phyloP scores from a whole-genome alignment of 768 basidiomycete genomes.

The Macrolepiota fuliginosa region DNA sequence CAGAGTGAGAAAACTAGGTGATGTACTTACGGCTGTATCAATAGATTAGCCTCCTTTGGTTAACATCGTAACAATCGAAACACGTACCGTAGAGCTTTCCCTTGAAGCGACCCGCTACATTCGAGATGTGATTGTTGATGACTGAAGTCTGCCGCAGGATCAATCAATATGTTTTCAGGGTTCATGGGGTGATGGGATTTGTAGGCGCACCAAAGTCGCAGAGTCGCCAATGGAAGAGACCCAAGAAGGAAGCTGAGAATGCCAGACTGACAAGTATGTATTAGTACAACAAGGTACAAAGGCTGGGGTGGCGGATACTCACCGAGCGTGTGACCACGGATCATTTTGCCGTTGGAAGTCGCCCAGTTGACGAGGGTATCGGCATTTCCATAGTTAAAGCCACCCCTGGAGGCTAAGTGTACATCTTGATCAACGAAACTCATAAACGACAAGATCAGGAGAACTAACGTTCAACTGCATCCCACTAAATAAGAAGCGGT shows the following conservation, averaged over 20 bases:
- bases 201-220: conserved; percentile 29
- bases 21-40: not conserved
- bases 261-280: conserved; percentile 18
- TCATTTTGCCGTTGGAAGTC: conserved; percentile 32
- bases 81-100: conserved; percentile 40
- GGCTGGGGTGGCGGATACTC: not conserved
- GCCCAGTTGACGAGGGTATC: conserved; percentile 42
- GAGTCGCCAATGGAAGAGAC: conserved; percentile 35
- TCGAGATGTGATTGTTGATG: conserved; percentile 45
- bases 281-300: not conserved
- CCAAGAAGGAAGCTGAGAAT: conserved; percentile 42
- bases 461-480: conserved; percentile 34
- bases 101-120: conserved; percentile 42
- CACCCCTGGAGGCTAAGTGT: conserved; percentile 25
- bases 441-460: not conserved
- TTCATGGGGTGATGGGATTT: not conserved
- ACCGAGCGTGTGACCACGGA: conserved; percentile 41
- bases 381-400: conserved; percentile 23
- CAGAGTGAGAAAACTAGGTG: not conserved
- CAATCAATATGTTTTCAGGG: not conserved
- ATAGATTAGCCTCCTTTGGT: not conserved
- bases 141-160: conserved; percentile 31
- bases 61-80: not conserved
- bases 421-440: not conserved
- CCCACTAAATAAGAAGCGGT: conserved; percentile 25